phyloP scores from a whole-genome alignment of 1,284 basidiomycete genomes.

The Leccinum huronense region DNA sequence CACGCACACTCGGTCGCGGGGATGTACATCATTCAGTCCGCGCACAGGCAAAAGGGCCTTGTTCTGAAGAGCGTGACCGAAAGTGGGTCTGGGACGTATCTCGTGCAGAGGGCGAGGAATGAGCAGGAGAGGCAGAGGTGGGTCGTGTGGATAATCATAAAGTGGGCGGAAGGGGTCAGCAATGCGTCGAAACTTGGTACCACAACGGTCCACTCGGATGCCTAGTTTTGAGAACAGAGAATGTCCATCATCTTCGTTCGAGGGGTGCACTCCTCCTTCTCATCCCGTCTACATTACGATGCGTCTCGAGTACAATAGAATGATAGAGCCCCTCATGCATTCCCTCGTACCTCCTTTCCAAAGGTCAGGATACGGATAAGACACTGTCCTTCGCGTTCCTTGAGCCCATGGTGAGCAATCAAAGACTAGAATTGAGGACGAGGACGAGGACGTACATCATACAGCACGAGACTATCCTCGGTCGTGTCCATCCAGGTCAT shows the following conservation, averaged over 20 bases:
- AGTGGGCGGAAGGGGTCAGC: constrained; percentile 41
- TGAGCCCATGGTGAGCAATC: constrained; percentile 11
- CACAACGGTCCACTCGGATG: constrained; percentile 2
- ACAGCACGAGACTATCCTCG: constrained; percentile 34
- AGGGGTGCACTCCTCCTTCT: neutral
- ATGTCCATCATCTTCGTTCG: neutral
- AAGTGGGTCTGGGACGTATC: constrained; percentile 53
- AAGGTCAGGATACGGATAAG: constrained; percentile 36
- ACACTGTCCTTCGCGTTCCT: constrained; percentile 37
- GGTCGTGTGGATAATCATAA: constrained; percentile 65
- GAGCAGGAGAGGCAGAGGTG: constrained; percentile 64
- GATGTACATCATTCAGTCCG: constrained; percentile 65
- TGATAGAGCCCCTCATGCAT: constrained; percentile 12
- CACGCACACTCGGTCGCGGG: constrained; percentile 65
- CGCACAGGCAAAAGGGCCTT: constrained; percentile 39
- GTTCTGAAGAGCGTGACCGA: constrained; percentile 50
- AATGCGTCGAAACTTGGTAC: constrained; percentile 6
- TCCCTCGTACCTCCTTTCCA: constrained; percentile 27
- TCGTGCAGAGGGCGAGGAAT: constrained; percentile 50
- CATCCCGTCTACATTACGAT: constrained; percentile 2
- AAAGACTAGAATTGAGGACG: neutral
- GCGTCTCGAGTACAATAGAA: constrained; percentile 2
- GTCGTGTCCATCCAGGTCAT: constrained; percentile 38
- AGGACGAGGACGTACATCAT: constrained; percentile 27
- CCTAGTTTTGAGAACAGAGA: neutral